Evolutionary conservation across 2,329 filamentous ascomycete species (phyloP).

Genomic region (Aureobasidium sp.): DNA sequence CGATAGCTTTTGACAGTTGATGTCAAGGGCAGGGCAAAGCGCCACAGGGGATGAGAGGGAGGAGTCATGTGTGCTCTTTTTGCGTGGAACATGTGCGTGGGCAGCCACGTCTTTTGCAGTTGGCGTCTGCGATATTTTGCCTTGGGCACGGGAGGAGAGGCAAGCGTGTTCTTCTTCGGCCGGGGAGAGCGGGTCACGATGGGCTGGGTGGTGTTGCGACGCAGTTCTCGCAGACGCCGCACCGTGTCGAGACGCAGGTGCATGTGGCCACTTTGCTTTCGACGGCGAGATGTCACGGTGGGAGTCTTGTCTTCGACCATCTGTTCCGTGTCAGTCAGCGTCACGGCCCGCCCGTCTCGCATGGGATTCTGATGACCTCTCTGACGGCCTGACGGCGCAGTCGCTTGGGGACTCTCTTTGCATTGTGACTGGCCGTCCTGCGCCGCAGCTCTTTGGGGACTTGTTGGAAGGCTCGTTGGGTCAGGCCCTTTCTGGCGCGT

Average conservation of each 20-base stretch:
- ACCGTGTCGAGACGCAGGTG: slow-evolving; percentile 68
- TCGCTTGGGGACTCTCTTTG: slow-evolving; percentile 76
- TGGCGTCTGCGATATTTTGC: slow-evolving; percentile 80
- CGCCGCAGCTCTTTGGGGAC: slow-evolving; percentile 78
- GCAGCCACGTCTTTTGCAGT: slow-evolving; percentile 83
- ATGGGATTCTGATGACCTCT: no score
- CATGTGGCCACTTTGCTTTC: slow-evolving; percentile 49
- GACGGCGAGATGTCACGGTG: slow-evolving; percentile 58
- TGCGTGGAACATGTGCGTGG: slow-evolving; percentile 88
- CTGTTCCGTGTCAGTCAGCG: slow-evolving; percentile 37
- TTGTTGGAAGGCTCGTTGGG: slow-evolving; percentile 78
- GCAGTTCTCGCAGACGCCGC: slow-evolving; percentile 59
- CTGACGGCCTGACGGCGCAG: slow-evolving; percentile 61
- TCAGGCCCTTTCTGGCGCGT: slow-evolving; percentile 57
- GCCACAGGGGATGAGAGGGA: slow-evolving; percentile 74
- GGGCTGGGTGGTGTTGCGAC: slow-evolving; percentile 39
- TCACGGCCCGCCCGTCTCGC: neutral
- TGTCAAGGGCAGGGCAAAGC: slow-evolving; percentile 76
- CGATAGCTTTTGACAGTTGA: slow-evolving; percentile 87
- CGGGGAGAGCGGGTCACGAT: slow-evolving; percentile 47
- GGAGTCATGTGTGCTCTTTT: slow-evolving; percentile 86
- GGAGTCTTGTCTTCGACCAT: slow-evolving; percentile 91
- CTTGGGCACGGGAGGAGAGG: slow-evolving; percentile 54
- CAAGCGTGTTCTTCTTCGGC: slow-evolving; percentile 63
- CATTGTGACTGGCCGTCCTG: slow-evolving; percentile 91